These are phyloP conservation scores for Hymenoscyphus salicellus DNA, from an alignment of 2,329 filamentous ascomycete genomes.

Conservation along the genomic window DNA sequence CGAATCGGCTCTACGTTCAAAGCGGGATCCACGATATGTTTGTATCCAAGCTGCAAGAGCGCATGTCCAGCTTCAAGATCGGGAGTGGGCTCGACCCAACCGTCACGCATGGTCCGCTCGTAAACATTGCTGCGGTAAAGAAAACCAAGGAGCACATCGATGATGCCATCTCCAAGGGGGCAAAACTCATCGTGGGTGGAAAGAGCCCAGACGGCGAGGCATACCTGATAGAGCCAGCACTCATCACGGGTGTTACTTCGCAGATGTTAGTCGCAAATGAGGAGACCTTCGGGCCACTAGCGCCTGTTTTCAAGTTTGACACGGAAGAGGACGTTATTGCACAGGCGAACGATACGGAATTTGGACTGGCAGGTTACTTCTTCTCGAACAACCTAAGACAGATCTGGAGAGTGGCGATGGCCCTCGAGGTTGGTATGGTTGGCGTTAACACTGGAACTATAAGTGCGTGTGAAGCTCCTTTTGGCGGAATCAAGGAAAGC, in stretches of 20 bases:
- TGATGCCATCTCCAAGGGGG: constrained; percentile 41
- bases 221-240: constrained; percentile 25
- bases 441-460: constrained; percentile 24
- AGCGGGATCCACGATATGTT: constrained; percentile 47
- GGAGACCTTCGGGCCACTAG: constrained; percentile 56
- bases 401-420: constrained; percentile 40
- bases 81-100: constrained; percentile 19
- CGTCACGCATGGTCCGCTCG: constrained; percentile 22
- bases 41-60: constrained; percentile 57
- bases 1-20: constrained; percentile 35
- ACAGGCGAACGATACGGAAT: constrained; percentile 56
- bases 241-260: constrained; percentile 22
- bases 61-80: constrained; percentile 55
- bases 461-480: constrained; percentile 39
- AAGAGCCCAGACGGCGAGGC: constrained; percentile 15
- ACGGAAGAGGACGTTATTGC: constrained; percentile 53
- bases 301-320: constrained; percentile 56
- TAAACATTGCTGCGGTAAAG: constrained; percentile 18
- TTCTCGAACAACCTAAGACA: constrained; percentile 49
- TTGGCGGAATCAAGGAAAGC: constrained; percentile 79
- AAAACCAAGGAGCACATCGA: constrained; percentile 19
- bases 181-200: constrained; percentile 38
- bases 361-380: constrained; percentile 52
- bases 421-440: constrained; percentile 47
- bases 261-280: constrained; percentile 23